phyloP scores from a whole-genome alignment of 1,284 basidiomycete genomes.

The Naganishia sp. region DNA sequence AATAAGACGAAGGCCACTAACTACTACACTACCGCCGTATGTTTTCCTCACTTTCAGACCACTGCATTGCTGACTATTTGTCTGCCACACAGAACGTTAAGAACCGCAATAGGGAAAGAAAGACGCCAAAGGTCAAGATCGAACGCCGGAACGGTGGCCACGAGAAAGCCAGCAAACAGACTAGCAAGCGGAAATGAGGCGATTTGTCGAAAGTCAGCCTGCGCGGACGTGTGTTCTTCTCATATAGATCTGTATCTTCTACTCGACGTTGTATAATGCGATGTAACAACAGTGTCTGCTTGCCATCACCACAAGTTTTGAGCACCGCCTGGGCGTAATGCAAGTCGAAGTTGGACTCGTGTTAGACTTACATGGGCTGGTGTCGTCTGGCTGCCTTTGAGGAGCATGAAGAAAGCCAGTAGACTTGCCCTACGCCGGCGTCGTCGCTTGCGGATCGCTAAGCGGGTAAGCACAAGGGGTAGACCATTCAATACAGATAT shows the following conservation, averaged over 20 bases:
- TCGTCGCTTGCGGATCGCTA: no score
- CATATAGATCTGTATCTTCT: constrained; percentile 12
- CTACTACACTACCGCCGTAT: constrained; percentile 72
- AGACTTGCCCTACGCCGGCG: no score
- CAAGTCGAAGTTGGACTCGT: no score
- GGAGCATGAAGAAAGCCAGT: no score
- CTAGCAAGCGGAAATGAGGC: constrained; percentile 19
- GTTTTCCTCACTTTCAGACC: background rate
- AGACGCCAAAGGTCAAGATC: constrained; percentile 42
- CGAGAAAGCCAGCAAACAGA: constrained; percentile 9
- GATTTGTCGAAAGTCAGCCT: background rate
- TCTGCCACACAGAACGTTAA: constrained; percentile 66
- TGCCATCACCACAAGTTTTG: no score
- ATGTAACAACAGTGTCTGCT: background rate
- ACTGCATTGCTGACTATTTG: background rate
- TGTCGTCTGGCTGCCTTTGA: no score
- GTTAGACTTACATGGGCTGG: no score
- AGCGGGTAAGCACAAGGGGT: no score
- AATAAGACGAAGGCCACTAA: constrained; percentile 91
- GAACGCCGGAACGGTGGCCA: constrained; percentile 13
- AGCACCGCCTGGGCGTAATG: no score
- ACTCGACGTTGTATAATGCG: constrained; percentile 21
- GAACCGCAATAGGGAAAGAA: constrained; percentile 66
- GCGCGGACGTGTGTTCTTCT: background rate
- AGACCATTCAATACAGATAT: no score